phyloP scores from a whole-genome alignment of 495 filamentous ascomycete genomes.

The Lasiosphaeriaceae sp. region DNA sequence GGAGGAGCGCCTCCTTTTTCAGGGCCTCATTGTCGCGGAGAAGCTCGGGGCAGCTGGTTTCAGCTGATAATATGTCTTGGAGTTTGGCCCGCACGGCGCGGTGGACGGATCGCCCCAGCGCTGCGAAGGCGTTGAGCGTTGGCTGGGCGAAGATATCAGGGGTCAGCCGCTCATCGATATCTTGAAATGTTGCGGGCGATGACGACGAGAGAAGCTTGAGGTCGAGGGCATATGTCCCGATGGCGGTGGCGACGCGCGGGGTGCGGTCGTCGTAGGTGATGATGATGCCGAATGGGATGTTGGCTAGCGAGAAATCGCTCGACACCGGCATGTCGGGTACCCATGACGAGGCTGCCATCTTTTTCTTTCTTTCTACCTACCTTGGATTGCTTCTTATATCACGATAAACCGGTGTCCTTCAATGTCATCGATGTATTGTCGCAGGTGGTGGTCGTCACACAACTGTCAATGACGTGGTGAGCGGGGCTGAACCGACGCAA shows the following conservation, averaged over 20 bases:
- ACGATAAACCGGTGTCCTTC: too few relatives aligned
- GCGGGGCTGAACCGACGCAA: neutral
- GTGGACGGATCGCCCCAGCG: conserved; percentile 68
- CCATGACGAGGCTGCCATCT: conserved; percentile 31
- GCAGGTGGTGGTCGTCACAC: too few relatives aligned
- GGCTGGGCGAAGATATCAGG: conserved; percentile 60
- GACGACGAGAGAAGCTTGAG: conserved; percentile 54
- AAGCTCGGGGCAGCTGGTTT: conserved; percentile 35
- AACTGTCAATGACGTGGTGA: too few relatives aligned
- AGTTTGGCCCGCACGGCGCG: conserved; percentile 68
- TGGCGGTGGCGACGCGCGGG: conserved; percentile 69
- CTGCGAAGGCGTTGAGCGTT: conserved; percentile 79
- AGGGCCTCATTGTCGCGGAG: conserved; percentile 34
- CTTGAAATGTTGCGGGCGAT: conserved; percentile 40
- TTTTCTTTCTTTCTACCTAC: too few relatives aligned
- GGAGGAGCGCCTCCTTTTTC: conserved; percentile 34
- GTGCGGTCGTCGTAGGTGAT: conserved; percentile 48
- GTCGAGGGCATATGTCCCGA: conserved; percentile 75
- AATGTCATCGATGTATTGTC: too few relatives aligned
- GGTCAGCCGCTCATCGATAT: conserved; percentile 46
- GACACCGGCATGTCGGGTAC: conserved; percentile 33
- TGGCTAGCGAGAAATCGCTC: conserved; percentile 72
- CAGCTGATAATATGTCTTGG: conserved; percentile 62
- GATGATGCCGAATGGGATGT: conserved; percentile 93
- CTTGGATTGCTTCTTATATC: too few relatives aligned